Evolutionary conservation across 176 grass and related monocot species (phyloP).

Genomic region (Tillandsia leiboldiana): DNA sequence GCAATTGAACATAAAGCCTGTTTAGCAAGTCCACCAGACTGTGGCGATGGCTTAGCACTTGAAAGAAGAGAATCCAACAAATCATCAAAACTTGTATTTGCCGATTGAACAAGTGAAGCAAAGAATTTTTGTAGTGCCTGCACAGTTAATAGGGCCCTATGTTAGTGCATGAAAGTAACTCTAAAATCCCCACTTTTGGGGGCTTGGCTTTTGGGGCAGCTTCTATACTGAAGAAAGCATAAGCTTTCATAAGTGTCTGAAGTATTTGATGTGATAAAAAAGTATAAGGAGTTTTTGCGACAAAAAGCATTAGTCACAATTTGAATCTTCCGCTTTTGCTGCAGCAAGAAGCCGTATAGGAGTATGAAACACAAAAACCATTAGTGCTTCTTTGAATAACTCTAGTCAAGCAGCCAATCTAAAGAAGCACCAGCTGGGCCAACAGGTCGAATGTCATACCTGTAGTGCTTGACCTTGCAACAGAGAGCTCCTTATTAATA

Average conservation of each 20-base stretch:
- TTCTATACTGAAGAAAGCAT: too few relatives aligned
- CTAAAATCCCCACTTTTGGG: too few relatives aligned
- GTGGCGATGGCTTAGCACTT: slow-evolving; percentile 62
- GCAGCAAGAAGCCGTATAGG: too few relatives aligned
- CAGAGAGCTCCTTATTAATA: slow-evolving; percentile 79
- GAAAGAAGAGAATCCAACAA: slow-evolving; percentile 82
- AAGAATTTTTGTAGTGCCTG: slow-evolving; percentile 84
- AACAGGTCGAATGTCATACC: slow-evolving; percentile 24
- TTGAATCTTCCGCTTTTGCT: too few relatives aligned
- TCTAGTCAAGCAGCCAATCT: not conserved
- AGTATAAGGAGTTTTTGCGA: too few relatives aligned
- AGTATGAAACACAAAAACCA: too few relatives aligned
- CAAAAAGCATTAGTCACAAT: too few relatives aligned
- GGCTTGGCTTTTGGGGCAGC: too few relatives aligned
- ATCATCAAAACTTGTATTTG: slow-evolving; percentile 73
- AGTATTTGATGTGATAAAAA: too few relatives aligned
- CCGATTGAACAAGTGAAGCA: slow-evolving; percentile 62
- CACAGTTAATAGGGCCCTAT: slow-evolving; percentile 7
- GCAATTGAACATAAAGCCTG: slow-evolving; percentile 85
- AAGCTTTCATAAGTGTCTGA: too few relatives aligned
- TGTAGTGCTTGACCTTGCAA: slow-evolving; percentile 87
- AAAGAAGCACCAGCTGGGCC: not conserved
- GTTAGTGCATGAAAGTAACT: slow-evolving; percentile 6
- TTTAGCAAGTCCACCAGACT: slow-evolving; percentile 69
- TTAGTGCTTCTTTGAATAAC: too few relatives aligned